Base-by-base conservation (phyloP, 805 yeast genomes). In the Yueomyces sinensis region DNA sequence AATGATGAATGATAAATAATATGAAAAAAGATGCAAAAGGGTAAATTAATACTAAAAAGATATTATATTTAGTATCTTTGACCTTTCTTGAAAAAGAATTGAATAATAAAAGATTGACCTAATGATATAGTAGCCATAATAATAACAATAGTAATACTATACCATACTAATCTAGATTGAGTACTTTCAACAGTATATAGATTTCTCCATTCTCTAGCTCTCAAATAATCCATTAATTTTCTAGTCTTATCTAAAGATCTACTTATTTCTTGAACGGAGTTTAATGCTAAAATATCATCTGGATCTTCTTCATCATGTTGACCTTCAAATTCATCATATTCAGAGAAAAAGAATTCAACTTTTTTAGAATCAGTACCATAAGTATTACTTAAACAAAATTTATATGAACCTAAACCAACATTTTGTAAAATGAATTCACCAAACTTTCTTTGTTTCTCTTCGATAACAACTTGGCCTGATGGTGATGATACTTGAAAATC, bases 191-290 rank as follows among this genome's bases (percentile, higher is more conserved):
- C 94, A 31, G 94, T 82, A 37, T 86, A 79, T 69, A 83, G 89
- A 63, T 89, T 89, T 66, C 97, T 76, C 72, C 82, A 79, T 65
- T 86, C 93, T 65, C 97, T 79, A n/a, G 95, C 83, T 65, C 83
- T 82, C 63, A 86, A 75, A 60, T 87, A 82, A 52, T 78, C 82
- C 60, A 87, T 65, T 62, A 72, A 62, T 50, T 66, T 68, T 46
- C 60, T 65, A 45, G 73, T 67, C 39, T 68, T 73, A 43, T 66
- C 71, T 49, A 72, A 60, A 51, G 70, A 72, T 42, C 62, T 54
- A 46, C 71, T 74, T 46, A 74, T 74, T 48, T 65, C 70, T 39
- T 65, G 65, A 29, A 72, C 65, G 9, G 76, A 66, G 33, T 55
- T 57, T 45, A 66, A 67, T 58, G 74, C 65, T 45, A 63, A 60